Base-by-base conservation (phyloP, 2,329 filamentous ascomycete species). In the Fusarium oxysporum region DNA sequence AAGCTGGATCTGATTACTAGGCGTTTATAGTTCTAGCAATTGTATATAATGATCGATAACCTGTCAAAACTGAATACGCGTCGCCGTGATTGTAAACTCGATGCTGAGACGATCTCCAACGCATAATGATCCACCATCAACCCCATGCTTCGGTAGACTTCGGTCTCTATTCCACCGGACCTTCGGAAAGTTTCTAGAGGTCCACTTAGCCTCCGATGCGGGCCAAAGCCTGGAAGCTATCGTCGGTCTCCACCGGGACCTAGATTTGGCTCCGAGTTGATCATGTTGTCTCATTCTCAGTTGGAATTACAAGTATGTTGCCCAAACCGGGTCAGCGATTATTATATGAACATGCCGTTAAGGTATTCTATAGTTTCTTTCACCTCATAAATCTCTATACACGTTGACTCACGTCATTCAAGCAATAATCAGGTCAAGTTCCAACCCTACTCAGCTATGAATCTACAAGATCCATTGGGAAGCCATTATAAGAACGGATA, bases 381-480 rank as follows among this genome's bases (percentile, higher is more conserved):
- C 4, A 53, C 17, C 12, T 37, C 32, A 16, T 28, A 16, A 38
- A n/a, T 54, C 23, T 21, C 14, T n/a, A n/a, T 28, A 17, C 3
- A 5, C 9, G 13, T 28, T 3, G 13, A 17, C 5, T 28, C 4
- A 3, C 17, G 12, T 25, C n/a, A 51, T 14, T 19, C 16, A 35
- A 35, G n/a, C n/a, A 25, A 23, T 33, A 19, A 19, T 23, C n/a
- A 14, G 12, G 16, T 10, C 12, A 25, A 23, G 6, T 25, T 25
- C 6, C 17, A 51, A 19, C 16, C 48, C n/a, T 35, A 4, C 17
- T 12, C 19, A 11, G 14, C 25, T 23, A 23, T 23, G 12, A n/a
- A 21, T 23, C 37, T 68, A 68, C 3, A 41, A 11, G 16, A 55
- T 23, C 56, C 64, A 62, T 4, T 44, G 56, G 5, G 16, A 38